A percentile compares a stretch with the other conserved stretches of the same genome.
phyloP scores from a whole-genome alignment of 2,329 filamentous ascomycete species.

The Stachybotrys chartarum region DNA sequence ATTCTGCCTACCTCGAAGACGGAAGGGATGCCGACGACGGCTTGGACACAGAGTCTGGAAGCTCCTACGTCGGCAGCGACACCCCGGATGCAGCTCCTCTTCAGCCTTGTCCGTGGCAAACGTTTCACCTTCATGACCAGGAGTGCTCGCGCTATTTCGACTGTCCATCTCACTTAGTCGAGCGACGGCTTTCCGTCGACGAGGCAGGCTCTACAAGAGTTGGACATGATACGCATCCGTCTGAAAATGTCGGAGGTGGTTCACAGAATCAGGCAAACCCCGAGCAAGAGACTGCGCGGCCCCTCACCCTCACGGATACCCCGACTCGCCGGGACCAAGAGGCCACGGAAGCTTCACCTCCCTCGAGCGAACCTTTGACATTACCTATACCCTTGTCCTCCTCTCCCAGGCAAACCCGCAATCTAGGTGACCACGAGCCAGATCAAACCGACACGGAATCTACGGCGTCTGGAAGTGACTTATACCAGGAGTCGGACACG shows the following conservation, averaged over 20 bases:
- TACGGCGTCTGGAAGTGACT: not conserved
- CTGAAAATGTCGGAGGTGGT: not conserved
- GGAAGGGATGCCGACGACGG: constrained; percentile 8
- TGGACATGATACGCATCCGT: not conserved
- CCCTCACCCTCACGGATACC: no score
- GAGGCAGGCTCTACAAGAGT: constrained; percentile 2
- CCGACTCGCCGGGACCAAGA: no score
- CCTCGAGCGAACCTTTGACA: not conserved
- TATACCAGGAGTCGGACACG: not conserved
- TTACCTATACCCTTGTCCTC: not conserved
- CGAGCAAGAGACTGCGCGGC: no score
- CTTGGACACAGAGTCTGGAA: constrained; percentile 19
- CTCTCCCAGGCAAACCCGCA: not conserved
- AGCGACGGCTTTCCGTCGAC: constrained; percentile 25
- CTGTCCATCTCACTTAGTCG: constrained; percentile 38
- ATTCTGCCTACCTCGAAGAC: constrained; percentile 3
- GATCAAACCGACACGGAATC: not conserved
- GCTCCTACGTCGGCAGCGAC: constrained; percentile 32
- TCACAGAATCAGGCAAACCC: not conserved
- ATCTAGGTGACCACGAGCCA: not conserved
- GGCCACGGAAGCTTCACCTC: not conserved
- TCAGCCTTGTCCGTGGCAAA: constrained; percentile 29
- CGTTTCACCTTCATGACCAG: constrained; percentile 27
- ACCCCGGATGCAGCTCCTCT: constrained; percentile 7
- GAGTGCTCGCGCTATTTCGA: constrained; percentile 42